phyloP scores from a whole-genome alignment of 495 filamentous ascomycete genomes.

The Penicillium cataractarum region DNA sequence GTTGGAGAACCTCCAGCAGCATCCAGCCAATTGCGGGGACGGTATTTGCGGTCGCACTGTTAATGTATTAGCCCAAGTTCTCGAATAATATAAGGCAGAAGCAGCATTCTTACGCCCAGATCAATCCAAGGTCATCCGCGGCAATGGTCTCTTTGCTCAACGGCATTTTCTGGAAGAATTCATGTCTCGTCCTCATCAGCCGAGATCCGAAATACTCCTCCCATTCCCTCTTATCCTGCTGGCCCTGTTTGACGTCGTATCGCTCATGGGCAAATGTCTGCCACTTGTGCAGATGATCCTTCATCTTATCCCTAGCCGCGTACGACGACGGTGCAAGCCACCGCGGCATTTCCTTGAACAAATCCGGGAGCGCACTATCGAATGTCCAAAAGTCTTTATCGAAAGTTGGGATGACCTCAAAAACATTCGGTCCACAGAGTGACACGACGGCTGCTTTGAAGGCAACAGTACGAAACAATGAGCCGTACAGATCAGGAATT shows the following conservation, averaged over 20 bases:
- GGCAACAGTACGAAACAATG: not conserved
- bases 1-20: constrained; percentile 10
- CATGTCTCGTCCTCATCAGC: not conserved
- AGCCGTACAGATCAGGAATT: not conserved
- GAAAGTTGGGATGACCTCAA: not conserved
- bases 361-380: not conserved
- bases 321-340: not conserved
- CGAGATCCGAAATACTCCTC: not conserved
- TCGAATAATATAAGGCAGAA: not conserved
- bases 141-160: not conserved
- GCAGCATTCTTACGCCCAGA: not conserved
- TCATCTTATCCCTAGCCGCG: not conserved
- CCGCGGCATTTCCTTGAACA: not conserved
- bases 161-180: not conserved
- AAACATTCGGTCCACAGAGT: not conserved
- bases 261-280: not conserved
- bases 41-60: constrained; percentile 7
- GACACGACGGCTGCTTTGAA: not conserved
- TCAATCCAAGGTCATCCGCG: not conserved
- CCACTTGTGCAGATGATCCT: not conserved
- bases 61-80: not conserved
- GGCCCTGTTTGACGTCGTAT: not conserved
- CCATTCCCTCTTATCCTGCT: not conserved
- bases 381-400: not conserved
- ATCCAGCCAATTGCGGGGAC: constrained; percentile 9